Conservation (phyloP, 768 basidiomycete species). For the Galerina sulciceps region DNA sequence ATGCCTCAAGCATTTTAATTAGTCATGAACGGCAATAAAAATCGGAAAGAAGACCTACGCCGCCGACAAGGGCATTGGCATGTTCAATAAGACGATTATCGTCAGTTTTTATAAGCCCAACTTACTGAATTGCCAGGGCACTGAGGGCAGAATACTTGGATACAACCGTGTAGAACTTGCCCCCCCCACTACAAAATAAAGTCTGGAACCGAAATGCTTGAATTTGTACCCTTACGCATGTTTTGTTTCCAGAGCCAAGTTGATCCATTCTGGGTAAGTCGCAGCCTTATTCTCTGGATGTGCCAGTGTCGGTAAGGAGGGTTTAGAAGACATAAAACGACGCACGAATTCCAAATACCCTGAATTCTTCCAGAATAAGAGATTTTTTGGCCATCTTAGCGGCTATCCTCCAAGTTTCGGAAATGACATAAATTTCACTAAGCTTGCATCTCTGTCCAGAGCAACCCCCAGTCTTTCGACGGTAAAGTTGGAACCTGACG, state of each 20-base stretch:
- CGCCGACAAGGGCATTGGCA: conserved; percentile 53
- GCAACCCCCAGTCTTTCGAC: conserved; percentile 53
- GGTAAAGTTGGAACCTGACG: conserved; percentile 52
- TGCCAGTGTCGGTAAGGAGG: neutral
- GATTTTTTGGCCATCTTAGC: conserved; percentile 61
- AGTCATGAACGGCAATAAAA: neutral
- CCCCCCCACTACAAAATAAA: conserved; percentile 23
- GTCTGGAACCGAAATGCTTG: neutral
- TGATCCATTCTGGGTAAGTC: conserved; percentile 56
- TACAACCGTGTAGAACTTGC: conserved; percentile 20
- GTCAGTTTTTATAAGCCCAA: conserved; percentile 49
- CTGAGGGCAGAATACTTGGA: conserved; percentile 52
- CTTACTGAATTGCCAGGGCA: conserved; percentile 63
- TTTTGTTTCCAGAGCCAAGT: conserved; percentile 48
- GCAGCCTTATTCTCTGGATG: conserved; percentile 49
- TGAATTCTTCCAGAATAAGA: conserved; percentile 68
- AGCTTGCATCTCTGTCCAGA: conserved; percentile 64
- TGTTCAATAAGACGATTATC: conserved; percentile 61
- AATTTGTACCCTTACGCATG: conserved; percentile 44
- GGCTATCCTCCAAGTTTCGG: conserved; percentile 32
- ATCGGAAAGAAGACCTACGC: conserved; percentile 29
- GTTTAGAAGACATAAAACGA: neutral
- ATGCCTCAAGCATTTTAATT: conserved; percentile 36
- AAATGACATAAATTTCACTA: conserved; percentile 30
- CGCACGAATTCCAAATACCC: conserved; percentile 48